Evolutionary conservation across 2,329 filamentous ascomycete species (phyloP).

Genomic region (Pyricularia grisea): DNA sequence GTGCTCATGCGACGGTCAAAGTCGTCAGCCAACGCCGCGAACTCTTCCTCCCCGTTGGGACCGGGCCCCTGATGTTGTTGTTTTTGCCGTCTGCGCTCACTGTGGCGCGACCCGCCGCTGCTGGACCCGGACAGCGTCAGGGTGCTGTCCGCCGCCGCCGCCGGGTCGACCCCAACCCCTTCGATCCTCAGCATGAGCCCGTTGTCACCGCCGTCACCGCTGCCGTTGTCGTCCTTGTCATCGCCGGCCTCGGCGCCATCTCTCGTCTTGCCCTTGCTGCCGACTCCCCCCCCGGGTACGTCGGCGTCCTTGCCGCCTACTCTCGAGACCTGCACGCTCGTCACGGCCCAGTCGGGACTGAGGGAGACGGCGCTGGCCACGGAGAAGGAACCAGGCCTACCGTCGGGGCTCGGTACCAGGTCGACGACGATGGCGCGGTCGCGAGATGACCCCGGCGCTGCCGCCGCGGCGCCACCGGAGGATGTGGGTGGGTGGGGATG

Average conservation of each 20-base stretch:
- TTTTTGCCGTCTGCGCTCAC: slow-evolving; percentile 5
- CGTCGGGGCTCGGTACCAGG: slow-evolving; percentile 27
- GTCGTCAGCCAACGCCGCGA: slow-evolving; percentile 40
- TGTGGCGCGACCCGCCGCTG: slow-evolving; percentile 6
- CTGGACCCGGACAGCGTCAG: neutral
- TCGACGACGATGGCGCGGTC: slow-evolving; percentile 36
- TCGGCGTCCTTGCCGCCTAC: slow-evolving; percentile 25
- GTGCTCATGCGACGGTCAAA: slow-evolving; percentile 49
- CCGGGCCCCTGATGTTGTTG: slow-evolving; percentile 6
- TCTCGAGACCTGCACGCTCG: slow-evolving; percentile 33
- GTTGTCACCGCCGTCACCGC: slow-evolving; percentile 16
- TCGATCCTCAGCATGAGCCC: slow-evolving; percentile 55
- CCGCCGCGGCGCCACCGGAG: slow-evolving; percentile 4
- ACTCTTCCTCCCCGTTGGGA: slow-evolving; percentile 34
- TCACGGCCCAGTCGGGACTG: slow-evolving; percentile 61
- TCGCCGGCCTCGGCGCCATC: slow-evolving; percentile 17
- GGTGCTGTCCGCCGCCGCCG: neutral
- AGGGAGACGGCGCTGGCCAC: slow-evolving; percentile 65
- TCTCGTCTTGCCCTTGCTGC: slow-evolving; percentile 1
- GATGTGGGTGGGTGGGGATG: slow-evolving; percentile 14
- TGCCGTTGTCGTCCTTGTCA: slow-evolving; percentile 9
- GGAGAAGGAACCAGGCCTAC: slow-evolving; percentile 24
- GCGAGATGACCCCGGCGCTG: slow-evolving; percentile 10
- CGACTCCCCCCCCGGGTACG: slow-evolving; percentile 11
- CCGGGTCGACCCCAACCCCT: slow-evolving; percentile 31